A percentile compares a stretch with the other conserved stretches of the same genome.
Conservation (phyloP, 768 basidiomycete genomes). For the Rhodosporidiobolus odoratus region DNA sequence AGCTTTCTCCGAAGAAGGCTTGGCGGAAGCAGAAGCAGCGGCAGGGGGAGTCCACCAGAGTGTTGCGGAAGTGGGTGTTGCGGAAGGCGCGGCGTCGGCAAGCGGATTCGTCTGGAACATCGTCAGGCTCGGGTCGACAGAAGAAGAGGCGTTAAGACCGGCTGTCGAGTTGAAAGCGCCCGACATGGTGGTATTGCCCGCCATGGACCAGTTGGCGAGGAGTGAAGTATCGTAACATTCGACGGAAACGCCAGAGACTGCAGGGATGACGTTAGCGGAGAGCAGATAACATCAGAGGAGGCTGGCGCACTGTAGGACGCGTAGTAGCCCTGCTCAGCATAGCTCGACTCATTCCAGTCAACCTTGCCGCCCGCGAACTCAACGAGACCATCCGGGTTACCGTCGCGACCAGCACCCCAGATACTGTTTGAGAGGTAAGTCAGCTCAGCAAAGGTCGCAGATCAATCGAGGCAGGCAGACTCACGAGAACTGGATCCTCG, state of each 20-base stretch:
- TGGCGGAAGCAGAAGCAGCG: neutral
- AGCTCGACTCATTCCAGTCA: constrained; percentile 40
- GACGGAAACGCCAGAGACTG: constrained; percentile 22
- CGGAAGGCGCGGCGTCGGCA: neutral
- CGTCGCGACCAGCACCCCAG: constrained; percentile 42
- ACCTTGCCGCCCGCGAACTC: constrained; percentile 45
- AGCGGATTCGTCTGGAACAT: neutral
- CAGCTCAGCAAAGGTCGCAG: neutral
- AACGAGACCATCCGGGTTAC: constrained; percentile 38
- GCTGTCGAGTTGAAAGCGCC: neutral
- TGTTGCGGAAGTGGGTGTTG: neutral
- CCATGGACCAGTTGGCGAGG: neutral
- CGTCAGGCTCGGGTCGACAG: too few species aligned
- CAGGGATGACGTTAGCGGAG: neutral
- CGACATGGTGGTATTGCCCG: neutral
- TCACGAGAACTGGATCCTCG: constrained; percentile 43
- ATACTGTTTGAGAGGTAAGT: constrained; percentile 6
- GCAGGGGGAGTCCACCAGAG: constrained; percentile 17
- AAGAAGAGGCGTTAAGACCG: neutral
- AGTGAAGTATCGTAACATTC: constrained; percentile 11
- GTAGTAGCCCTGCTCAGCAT: constrained; percentile 41
- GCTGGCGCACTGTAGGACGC: constrained; percentile 35
- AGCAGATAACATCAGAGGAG: neutral
- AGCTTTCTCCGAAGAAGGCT: neutral
- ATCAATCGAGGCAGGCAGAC: neutral